A percentile compares a stretch with the other conserved stretches of the same genome.
phyloP scores from a whole-genome alignment of 1,284 basidiomycete species.

The Cystobasidium slooffiae region DNA sequence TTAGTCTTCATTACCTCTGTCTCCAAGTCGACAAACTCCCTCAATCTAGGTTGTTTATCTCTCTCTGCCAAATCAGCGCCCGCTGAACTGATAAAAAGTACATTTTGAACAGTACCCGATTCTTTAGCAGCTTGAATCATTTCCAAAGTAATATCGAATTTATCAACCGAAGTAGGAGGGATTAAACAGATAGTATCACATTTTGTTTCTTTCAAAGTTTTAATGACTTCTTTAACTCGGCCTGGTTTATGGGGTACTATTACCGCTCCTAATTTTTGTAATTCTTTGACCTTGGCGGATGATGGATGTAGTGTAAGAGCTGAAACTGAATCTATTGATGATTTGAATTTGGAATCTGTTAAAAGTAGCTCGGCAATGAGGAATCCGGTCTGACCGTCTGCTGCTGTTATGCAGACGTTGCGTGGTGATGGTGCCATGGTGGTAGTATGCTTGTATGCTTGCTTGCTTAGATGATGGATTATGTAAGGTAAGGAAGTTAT shows the following conservation, averaged over 20 bases:
- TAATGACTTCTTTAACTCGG: constrained; percentile 19
- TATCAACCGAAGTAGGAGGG: constrained; percentile 26
- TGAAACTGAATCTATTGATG: constrained; percentile 4
- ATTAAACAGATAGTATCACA: constrained; percentile 29
- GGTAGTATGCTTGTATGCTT: constrained; percentile 28
- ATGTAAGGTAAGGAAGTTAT: neutral
- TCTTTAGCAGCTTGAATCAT: constrained; percentile 30
- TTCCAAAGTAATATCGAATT: constrained; percentile 21
- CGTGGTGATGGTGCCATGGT: constrained; percentile 43
- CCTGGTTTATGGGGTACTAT: constrained; percentile 24
- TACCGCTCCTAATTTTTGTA: constrained; percentile 26
- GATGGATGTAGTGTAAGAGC: constrained; percentile 13
- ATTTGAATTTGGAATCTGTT: constrained; percentile 1
- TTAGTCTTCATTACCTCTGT: constrained; percentile 45
- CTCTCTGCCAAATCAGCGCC: constrained; percentile 46
- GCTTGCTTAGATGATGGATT: neutral
- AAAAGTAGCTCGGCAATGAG: constrained; percentile 25
- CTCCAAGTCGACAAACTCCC: constrained; percentile 50
- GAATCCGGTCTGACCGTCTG: constrained; percentile 24
- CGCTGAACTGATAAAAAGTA: constrained; percentile 45
- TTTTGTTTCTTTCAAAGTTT: constrained; percentile 14
- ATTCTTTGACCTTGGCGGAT: constrained; percentile 1
- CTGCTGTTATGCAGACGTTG: constrained; percentile 48
- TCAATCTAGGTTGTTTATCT: constrained; percentile 46
- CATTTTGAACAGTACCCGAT: constrained; percentile 35